Percentiles rank a stretch among this genome's conserved stretches.
These are phyloP conservation scores for Peronospora belbahrii DNA, from an alignment of 352 stramenopile genomes.

Conservation along the genomic window DNA sequence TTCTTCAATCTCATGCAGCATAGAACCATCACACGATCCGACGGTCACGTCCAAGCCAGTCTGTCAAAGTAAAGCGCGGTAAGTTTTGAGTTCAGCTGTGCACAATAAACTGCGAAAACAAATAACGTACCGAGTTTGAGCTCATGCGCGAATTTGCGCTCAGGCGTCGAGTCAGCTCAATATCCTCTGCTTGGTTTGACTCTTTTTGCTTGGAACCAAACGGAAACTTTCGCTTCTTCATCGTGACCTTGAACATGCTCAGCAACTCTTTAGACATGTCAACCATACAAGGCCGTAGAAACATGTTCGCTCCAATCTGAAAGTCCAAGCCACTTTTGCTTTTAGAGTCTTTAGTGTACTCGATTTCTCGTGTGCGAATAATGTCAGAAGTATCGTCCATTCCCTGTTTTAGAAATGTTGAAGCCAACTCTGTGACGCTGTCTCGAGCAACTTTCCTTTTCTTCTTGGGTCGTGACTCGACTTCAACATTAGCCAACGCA, in stretches of 20 bases:
- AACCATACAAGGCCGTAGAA: slow-evolving; percentile 44
- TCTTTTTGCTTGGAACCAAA: slow-evolving; percentile 34
- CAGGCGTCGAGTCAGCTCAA: slow-evolving; percentile 65
- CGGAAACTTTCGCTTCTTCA: slow-evolving; percentile 82
- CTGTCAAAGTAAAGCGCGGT: slow-evolving; percentile 9
- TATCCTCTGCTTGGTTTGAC: slow-evolving; percentile 27
- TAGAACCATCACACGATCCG: slow-evolving; percentile 26
- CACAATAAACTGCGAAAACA: neutral
- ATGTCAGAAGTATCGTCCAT: slow-evolving; percentile 78
- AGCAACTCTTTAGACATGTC: slow-evolving; percentile 59
- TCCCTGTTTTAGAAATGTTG: slow-evolving; percentile 64
- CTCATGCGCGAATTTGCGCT: slow-evolving; percentile 55
- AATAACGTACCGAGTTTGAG: slow-evolving; percentile 35
- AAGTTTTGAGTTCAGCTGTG: neutral
- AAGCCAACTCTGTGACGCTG: slow-evolving; percentile 71
- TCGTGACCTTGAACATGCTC: slow-evolving; percentile 72
- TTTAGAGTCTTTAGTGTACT: slow-evolving; percentile 20
- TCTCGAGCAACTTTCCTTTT: slow-evolving; percentile 79
- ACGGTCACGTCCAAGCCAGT: slow-evolving; percentile 23
- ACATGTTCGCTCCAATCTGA: slow-evolving; percentile 35
- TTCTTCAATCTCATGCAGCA: slow-evolving; percentile 33
- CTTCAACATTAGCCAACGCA: slow-evolving; percentile 39
- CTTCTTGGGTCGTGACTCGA: slow-evolving; percentile 49
- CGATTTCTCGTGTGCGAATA: slow-evolving; percentile 42
- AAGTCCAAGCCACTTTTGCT: slow-evolving; percentile 16